Conservation (phyloP, 768 basidiomycete genomes). For the Cyclocybe cylindracea region DNA sequence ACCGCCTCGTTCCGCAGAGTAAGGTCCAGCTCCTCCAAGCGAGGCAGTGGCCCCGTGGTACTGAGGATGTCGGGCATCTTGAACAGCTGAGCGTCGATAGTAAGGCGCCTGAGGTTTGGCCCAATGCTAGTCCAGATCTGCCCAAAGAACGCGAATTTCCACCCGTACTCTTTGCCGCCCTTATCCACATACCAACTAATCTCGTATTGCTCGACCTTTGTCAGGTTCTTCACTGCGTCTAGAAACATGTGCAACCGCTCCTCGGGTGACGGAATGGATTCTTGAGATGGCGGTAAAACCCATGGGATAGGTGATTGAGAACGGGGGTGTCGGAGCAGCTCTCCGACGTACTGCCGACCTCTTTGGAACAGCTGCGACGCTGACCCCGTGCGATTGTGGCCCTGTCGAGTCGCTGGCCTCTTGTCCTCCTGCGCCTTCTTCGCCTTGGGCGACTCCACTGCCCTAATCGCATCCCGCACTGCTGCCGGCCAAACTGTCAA, state of each 20-base stretch:
- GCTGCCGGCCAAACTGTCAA: constrained; percentile 28
- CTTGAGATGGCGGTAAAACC: neutral
- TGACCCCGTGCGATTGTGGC: neutral
- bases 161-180: constrained; percentile 11
- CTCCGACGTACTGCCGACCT: constrained; percentile 16
- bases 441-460: constrained; percentile 6
- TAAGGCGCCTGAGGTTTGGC: constrained; percentile 14
- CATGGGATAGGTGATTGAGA: constrained; percentile 5
- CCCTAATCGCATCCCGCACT: constrained; percentile 21
- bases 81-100: constrained; percentile 20
- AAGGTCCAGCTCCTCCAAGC: constrained; percentile 15
- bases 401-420: neutral
- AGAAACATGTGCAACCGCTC: constrained; percentile 16
- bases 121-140: constrained; percentile 20
- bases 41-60: constrained; percentile 12
- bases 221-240: constrained; percentile 11
- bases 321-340: constrained; percentile 12
- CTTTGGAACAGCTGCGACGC: constrained; percentile 12
- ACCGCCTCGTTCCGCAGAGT: constrained; percentile 10
- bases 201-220: constrained; percentile 18
- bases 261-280: constrained; percentile 11
- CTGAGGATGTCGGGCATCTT: constrained; percentile 18
- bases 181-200: constrained; percentile 25
- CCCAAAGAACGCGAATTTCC: constrained; percentile 19
- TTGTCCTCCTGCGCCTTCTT: neutral